These are phyloP conservation scores for Saccharomyces mikatae DNA, from an alignment of 805 yeast genomes.

Conservation along the genomic window DNA sequence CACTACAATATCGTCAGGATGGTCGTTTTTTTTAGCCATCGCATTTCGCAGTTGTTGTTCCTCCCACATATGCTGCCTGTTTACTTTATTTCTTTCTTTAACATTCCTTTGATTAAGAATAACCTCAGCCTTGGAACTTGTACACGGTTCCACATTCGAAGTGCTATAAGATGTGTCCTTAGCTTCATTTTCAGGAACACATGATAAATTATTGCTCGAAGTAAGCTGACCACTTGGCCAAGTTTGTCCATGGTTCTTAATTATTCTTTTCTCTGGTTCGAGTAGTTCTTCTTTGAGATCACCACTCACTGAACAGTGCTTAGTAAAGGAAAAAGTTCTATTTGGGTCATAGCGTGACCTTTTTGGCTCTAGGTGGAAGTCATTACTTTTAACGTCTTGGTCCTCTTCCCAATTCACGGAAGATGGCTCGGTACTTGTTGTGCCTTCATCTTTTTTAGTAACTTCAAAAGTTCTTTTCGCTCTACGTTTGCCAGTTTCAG, in stretches of 20 bases:
- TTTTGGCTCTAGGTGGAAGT: neutral
- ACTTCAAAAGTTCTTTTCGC: slow-evolving; percentile 14
- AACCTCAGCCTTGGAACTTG: neutral
- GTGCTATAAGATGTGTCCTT: neutral
- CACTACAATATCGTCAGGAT: slow-evolving; percentile 22
- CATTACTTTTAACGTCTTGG: neutral
- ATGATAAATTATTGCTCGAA: neutral
- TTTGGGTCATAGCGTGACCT: neutral
- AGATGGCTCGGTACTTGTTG: slow-evolving; percentile 1
- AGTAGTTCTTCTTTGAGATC: neutral
- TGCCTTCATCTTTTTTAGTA: slow-evolving; percentile 2
- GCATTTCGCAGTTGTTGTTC: slow-evolving; percentile 28
- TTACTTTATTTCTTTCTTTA: slow-evolving; percentile 15
- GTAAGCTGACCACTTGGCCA: neutral
- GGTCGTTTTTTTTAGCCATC: slow-evolving; percentile 8
- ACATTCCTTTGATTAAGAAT: neutral
- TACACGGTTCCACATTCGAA: neutral
- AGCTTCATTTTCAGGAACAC: neutral
- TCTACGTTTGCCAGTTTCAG: slow-evolving; percentile 20
- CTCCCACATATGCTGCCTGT: slow-evolving; percentile 32
- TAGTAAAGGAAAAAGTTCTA: slow-evolving; percentile 30
- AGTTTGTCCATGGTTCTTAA: neutral
- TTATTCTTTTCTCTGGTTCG: neutral
- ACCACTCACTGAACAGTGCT: neutral
- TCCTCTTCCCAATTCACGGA: slow-evolving; percentile 1